Evolutionary conservation across 805 yeast genomes (phyloP).

Genomic region (Allodekkera sacchari): DNA sequence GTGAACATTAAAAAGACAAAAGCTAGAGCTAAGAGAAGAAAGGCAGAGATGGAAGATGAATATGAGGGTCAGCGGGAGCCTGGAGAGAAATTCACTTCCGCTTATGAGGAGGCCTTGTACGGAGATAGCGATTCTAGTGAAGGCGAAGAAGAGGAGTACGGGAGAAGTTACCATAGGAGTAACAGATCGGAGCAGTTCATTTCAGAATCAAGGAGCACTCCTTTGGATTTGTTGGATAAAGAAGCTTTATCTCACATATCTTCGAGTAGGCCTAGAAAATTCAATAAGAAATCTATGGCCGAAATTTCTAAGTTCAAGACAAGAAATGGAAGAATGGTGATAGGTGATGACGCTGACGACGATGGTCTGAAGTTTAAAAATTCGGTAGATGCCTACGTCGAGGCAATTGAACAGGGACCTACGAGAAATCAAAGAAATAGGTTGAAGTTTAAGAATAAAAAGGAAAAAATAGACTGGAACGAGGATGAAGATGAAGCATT

Average conservation of each 20-base stretch:
- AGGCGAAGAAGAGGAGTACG: constrained; percentile 31
- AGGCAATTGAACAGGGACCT: constrained; percentile 90
- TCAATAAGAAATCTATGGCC: constrained; percentile 32
- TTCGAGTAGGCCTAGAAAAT: constrained; percentile 70
- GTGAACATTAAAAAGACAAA: constrained; percentile 79
- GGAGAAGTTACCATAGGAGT: constrained; percentile 11
- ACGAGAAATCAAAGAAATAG: constrained; percentile 88
- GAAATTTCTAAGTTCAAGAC: constrained; percentile 39
- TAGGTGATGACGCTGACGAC: constrained; percentile 42
- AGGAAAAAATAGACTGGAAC: constrained; percentile 43
- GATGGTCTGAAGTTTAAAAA: constrained; percentile 41
- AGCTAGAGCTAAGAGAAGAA: constrained; percentile 76
- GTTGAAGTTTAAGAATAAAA: constrained; percentile 60
- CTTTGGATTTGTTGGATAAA: constrained; percentile 83
- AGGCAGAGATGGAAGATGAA: constrained; percentile 25
- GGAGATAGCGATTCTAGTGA: constrained; percentile 60
- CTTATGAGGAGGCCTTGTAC: constrained; percentile 84
- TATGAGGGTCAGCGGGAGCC: constrained; percentile 12
- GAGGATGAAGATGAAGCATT: constrained; percentile 23
- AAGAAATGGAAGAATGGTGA: constrained; percentile 60
- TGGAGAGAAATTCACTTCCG: constrained; percentile 16
- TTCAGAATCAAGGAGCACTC: constrained; percentile 62
- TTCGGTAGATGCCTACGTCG: constrained; percentile 87
- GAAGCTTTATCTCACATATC: constrained; percentile 82
- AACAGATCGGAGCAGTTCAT: constrained; percentile 52